Conservation (phyloP, 495 filamentous ascomycete genomes). For the Cercophora sp. region DNA sequence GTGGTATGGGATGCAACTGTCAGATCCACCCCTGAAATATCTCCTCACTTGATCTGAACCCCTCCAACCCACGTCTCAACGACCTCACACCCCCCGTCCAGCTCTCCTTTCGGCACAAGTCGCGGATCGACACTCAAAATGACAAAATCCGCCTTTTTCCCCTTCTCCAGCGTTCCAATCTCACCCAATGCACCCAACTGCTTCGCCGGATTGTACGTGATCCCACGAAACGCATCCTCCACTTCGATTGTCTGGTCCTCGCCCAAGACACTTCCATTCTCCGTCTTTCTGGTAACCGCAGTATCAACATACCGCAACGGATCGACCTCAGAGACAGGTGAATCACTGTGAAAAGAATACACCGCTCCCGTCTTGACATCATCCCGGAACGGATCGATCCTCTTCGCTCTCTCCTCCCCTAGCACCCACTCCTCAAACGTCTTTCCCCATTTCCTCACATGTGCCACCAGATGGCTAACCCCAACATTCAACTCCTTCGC, state of each 20-base stretch:
- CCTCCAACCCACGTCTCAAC: slow-evolving; percentile 14
- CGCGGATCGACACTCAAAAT: slow-evolving; percentile 20
- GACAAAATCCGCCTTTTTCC: slow-evolving; percentile 56
- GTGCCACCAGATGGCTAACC: slow-evolving; percentile 14
- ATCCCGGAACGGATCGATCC: slow-evolving; percentile 12
- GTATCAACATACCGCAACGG: slow-evolving; percentile 15
- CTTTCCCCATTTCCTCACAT: slow-evolving; percentile 10
- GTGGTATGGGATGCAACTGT: no score
- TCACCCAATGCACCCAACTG: slow-evolving; percentile 44
- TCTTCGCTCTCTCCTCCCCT: background rate
- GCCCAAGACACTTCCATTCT: background rate
- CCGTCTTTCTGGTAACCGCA: slow-evolving; percentile 3
- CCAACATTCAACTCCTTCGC: background rate
- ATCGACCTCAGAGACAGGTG: background rate
- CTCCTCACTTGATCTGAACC: background rate
- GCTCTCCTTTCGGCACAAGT: background rate
- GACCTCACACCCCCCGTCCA: background rate
- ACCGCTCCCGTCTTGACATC: slow-evolving; percentile 5
- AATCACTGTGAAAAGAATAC: slow-evolving; percentile 17
- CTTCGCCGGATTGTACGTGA: slow-evolving; percentile 34
- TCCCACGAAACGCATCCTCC: slow-evolving; percentile 7
- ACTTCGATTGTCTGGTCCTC: background rate
- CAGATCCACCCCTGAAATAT: no score
- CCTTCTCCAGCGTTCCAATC: slow-evolving; percentile 49
- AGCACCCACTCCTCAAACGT: slow-evolving; percentile 6